Conservation (phyloP, 306 rosid species). For the Ziziphus jujuba region DNA sequence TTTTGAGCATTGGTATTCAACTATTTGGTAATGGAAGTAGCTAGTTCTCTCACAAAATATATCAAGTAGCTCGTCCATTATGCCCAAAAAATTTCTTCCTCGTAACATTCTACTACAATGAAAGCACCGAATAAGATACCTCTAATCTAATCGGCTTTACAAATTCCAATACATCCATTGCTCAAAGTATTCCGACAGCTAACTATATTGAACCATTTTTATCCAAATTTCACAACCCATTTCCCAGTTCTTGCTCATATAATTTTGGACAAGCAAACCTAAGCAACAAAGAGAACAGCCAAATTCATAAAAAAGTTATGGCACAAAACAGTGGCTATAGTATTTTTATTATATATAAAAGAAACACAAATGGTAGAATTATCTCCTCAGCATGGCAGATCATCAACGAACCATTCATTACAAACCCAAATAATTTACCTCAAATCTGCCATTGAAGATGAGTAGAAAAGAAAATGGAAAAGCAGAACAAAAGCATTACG, state of each 20-base stretch:
- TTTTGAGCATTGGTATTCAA: neutral
- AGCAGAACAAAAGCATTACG: constrained; percentile 6
- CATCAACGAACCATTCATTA: neutral
- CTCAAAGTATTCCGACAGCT: neutral
- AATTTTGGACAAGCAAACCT: neutral
- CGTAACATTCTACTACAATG: neutral
- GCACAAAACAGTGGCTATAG: too few relatives aligned
- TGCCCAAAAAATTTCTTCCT: neutral
- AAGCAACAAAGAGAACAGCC: neutral
- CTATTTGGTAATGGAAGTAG: neutral
- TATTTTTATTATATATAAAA: neutral
- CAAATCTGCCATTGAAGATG: neutral
- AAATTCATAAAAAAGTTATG: neutral
- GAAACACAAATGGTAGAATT: neutral
- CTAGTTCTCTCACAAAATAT: neutral
- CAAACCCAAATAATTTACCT: neutral
- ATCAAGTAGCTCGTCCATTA: neutral
- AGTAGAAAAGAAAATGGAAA: neutral
- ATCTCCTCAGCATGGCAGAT: neutral
- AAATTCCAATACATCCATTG: neutral
- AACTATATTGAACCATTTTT: neutral
- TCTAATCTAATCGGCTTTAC: neutral
- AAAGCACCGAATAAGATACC: neutral
- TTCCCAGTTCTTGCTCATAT: neutral
- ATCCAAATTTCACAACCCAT: too few relatives aligned